These are phyloP conservation scores for Selaginella tamariscina DNA, from an alignment of 75 land plant genomes.

Conservation along the genomic window DNA sequence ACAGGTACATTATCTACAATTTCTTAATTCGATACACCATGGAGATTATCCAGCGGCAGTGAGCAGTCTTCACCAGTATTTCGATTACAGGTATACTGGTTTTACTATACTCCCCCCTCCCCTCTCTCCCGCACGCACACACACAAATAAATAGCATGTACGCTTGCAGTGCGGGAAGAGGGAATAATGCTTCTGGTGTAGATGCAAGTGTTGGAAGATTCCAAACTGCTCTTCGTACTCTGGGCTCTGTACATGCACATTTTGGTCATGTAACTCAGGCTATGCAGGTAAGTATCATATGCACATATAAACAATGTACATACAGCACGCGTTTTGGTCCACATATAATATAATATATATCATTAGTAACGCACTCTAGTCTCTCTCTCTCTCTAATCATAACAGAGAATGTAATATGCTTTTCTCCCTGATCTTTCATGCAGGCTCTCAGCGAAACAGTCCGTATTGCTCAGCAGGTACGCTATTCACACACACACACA, in stretches of 20 bases:
- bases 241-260: slow-evolving; percentile 80
- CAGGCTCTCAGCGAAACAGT: slow-evolving; percentile 91
- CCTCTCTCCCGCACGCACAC: not conserved
- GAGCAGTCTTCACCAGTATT: slow-evolving; percentile 74
- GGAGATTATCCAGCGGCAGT: slow-evolving; percentile 71
- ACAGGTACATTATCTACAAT: slow-evolving; percentile 68
- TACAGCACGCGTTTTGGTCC: too few species aligned
- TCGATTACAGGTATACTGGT: slow-evolving; percentile 62
- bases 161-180: slow-evolving; percentile 72
- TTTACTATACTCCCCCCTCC: not conserved
- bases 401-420: too few species aligned
- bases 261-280: slow-evolving; percentile 86
- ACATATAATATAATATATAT: too few species aligned
- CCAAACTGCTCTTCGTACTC: slow-evolving; percentile 71
- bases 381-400: too few species aligned
- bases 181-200: slow-evolving; percentile 35
- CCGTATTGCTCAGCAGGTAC: slow-evolving; percentile 70
- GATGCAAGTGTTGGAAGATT: slow-evolving; percentile 51
- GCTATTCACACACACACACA: too few species aligned
- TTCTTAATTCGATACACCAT: slow-evolving; percentile 69
- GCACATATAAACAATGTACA: not conserved
- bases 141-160: not conserved
- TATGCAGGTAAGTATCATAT: slow-evolving; percentile 37
- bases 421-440: too few species aligned
- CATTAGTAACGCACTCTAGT: too few species aligned